Evolutionary conservation across 768 basidiomycete genomes (phyloP).

Genomic region (Mycena metata): DNA sequence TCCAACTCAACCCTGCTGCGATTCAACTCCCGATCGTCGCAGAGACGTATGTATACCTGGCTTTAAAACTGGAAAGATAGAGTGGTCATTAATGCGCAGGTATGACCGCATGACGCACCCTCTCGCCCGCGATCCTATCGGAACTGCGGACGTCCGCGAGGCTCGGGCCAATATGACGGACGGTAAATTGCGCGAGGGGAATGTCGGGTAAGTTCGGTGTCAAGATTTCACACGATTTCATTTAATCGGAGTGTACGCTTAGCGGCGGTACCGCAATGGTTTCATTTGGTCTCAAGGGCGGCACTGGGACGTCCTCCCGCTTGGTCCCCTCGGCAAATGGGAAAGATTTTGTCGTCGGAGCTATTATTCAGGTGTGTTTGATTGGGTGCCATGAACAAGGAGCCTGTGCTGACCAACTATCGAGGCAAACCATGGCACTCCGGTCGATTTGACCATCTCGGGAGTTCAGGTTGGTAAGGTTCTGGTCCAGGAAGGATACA

Average conservation of each 20-base stretch:
- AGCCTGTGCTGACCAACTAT: no score
- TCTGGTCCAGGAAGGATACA: conserved; percentile 31
- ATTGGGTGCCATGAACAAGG: not conserved
- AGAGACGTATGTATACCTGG: conserved; percentile 20
- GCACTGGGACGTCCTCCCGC: conserved; percentile 35
- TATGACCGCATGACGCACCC: conserved; percentile 36
- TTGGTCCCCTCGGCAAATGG: conserved; percentile 29
- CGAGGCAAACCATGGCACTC: conserved; percentile 35
- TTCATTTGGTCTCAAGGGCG: conserved; percentile 38
- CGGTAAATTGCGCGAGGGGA: conserved; percentile 34
- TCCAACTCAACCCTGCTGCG: not conserved
- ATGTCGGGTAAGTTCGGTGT: conserved; percentile 28
- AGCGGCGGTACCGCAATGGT: conserved; percentile 37
- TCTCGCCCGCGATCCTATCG: conserved; percentile 18
- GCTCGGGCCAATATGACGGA: conserved; percentile 25
- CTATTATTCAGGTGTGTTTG: conserved; percentile 26
- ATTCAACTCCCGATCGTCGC: conserved; percentile 28
- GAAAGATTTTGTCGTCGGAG: conserved; percentile 33
- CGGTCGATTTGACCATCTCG: conserved; percentile 32
- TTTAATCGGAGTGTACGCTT: not conserved
- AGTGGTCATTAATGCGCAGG: no score
- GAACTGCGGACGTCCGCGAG: not conserved
- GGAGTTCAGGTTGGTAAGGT: conserved; percentile 26
- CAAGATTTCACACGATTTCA: not conserved
- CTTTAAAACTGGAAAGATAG: no score